Base-by-base conservation (phyloP, 148 eudicot genomes). In the Salicornia ramosissima region DNA sequence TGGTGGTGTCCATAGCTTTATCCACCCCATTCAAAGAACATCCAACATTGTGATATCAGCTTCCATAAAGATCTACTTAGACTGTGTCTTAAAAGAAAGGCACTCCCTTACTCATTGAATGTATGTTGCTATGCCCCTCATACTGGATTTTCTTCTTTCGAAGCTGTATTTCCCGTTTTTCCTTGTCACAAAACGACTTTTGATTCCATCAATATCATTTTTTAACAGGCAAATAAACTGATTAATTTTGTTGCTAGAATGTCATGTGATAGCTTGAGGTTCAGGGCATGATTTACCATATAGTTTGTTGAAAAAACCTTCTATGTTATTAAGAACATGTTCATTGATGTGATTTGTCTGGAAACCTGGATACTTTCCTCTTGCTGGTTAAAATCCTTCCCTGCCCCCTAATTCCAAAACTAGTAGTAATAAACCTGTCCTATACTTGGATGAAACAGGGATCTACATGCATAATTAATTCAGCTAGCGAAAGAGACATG, bases 401-500 rank as follows among this genome's bases (percentile, higher is more conserved):
- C 29, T n/a, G 39, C 31, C 45, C 29, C 42, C 30, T n/a, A 18
- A n/a, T 11, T n/a, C 12, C 45, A 57, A 62, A 31, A 21, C 28
- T 22, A 4, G 67, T 53, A 26, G 34, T 69, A 19, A 56, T 36
- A 69, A 26, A 1, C 29, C 5, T 54, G 43, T 30, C 29, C 19
- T 63, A 10, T 39, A n/a, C 43, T 50, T 71, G 71, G 71, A 47
- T 79, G 74, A 51, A 67, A 77, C 90, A 95, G 99, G 99, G 99
- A 16, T 87, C 97, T 40, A 84, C 88, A 19, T 95, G 99, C 69
- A 80, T 95, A 78, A 80, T 91, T 28, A 95, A 95, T 86, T 97
- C 97, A 49, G 99, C 93, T 73, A 95, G 91, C 77, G 99, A 95
- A 72, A 87, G 90, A 83, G 99, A 95, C 75, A 87, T 95, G 88